Base-by-base conservation (phyloP, 192 early-diverging fungal genomes). In the Coemansia sp. region DNA sequence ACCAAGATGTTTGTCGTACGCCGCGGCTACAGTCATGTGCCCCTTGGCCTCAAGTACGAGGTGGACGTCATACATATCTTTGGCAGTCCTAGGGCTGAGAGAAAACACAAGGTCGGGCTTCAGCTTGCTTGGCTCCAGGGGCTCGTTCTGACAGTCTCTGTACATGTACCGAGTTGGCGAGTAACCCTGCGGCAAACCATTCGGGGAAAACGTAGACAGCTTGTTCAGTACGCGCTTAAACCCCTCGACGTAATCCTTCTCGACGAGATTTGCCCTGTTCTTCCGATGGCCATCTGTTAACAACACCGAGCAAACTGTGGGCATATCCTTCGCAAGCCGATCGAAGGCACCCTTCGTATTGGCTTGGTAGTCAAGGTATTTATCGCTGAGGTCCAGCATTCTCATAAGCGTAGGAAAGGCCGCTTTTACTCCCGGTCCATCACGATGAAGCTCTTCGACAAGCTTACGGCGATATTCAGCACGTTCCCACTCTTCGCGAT, bases 1-100 rank as follows among this genome's bases (percentile, higher is more conserved):
- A 39, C 68, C 81, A 69, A 60, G 69, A 50, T 51, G 0, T 10
- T 29, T 53, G 10, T 11, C 10, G 13, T 53, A 53, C 29, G 24
- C 10, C 0, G 7, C 6, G 9, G 19, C 3, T 53, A 4, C 16
- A 0, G 24, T 13, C 51, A 53, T 51, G 3, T 0, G 11, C 27
- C 24, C n/a, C 3, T 53, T 53, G 10, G 24, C 24, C 50, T 53
- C 24, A 11, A 53, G 24, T 8, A 53, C 3, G 3, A 53, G 2
- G 10, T 31, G 27, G 7, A 29, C 27, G 3, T 53, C 50, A 0
- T 29, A 4, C 21, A 53, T 29, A 13, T 50, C 2, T 10, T 7
- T 24, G 48, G 24, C 11, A 24, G 10, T 2, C 21, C 1, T 7
- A 14, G 11, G 0, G 51, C 8, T 0, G 3, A 4, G 51, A 53